Percentiles rank a stretch among this genome's conserved stretches.
Evolutionary conservation across 2,329 filamentous ascomycete species (phyloP).

Genomic region (Conoideocrella luteorostrata): DNA sequence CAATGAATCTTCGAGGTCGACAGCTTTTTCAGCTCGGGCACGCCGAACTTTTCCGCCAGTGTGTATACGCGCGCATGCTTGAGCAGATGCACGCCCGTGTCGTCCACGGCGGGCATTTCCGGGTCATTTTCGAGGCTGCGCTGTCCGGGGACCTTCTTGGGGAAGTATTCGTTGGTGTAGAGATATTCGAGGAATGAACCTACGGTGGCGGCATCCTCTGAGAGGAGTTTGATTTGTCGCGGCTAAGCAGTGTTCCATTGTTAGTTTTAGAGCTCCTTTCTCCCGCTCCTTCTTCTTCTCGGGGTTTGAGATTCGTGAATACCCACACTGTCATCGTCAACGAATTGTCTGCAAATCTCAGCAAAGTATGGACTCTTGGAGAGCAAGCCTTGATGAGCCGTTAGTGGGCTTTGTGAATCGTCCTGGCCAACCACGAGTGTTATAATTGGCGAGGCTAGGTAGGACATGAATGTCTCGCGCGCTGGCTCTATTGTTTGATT

Average conservation of each 20-base stretch:
- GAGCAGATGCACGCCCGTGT: slow-evolving; percentile 75
- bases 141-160: slow-evolving; percentile 55
- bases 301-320: background rate
- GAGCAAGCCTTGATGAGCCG: slow-evolving; percentile 75
- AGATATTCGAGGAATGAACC: slow-evolving; percentile 35
- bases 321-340: slow-evolving; percentile 54
- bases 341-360: slow-evolving; percentile 55
- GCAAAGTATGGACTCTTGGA: slow-evolving; percentile 68
- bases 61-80: slow-evolving; percentile 89
- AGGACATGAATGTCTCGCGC: slow-evolving; percentile 46
- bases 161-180: slow-evolving; percentile 57
- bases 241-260: slow-evolving; percentile 28
- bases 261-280: too few relatives aligned
- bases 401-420: slow-evolving; percentile 55
- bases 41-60: slow-evolving; percentile 70
- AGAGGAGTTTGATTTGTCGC: slow-evolving; percentile 59
- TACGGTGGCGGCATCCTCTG: slow-evolving; percentile 28
- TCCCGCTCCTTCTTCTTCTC: too few relatives aligned
- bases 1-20: slow-evolving; percentile 88
- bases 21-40: slow-evolving; percentile 63
- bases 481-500: slow-evolving; percentile 33
- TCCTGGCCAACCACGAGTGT: slow-evolving; percentile 59
- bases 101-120: slow-evolving; percentile 58
- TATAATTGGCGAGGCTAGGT: slow-evolving; percentile 63
- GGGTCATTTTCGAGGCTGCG: slow-evolving; percentile 65